Evolutionary conservation across 345 rosid genomes (phyloP).

Genomic region (Sonneratia caseolaris): DNA sequence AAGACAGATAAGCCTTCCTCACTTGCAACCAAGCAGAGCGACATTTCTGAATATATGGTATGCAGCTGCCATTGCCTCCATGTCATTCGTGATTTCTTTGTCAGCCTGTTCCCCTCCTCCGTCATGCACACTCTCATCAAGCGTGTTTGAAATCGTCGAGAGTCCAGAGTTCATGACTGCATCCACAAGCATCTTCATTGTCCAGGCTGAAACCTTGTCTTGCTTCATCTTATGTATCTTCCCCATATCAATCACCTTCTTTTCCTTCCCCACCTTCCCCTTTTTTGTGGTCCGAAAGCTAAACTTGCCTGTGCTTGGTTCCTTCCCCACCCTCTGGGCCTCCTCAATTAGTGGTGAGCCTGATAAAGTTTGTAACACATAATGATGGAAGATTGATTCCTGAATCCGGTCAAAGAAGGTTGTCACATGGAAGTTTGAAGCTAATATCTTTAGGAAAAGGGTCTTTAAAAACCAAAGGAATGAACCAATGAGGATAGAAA

Average conservation of each 20-base stretch:
- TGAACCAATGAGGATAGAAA: constrained; percentile 48
- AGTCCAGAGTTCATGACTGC: constrained; percentile 57
- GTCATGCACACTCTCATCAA: constrained; percentile 41
- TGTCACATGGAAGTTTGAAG: constrained; percentile 71
- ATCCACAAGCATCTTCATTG: constrained; percentile 76
- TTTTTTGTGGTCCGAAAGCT: constrained; percentile 42
- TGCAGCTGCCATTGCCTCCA: constrained; percentile 75
- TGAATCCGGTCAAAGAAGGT: constrained; percentile 85
- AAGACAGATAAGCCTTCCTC: constrained; percentile 15
- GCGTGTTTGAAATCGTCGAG: constrained; percentile 54
- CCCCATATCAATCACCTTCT: constrained; percentile 69
- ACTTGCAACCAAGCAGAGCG: constrained; percentile 34
- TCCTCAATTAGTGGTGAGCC: constrained; percentile 73
- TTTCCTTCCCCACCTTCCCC: constrained; percentile 32
- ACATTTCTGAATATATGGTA: constrained; percentile 54
- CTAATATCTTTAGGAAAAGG: constrained; percentile 58
- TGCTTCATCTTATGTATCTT: constrained; percentile 61
- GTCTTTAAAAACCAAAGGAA: constrained; percentile 65
- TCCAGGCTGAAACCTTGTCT: constrained; percentile 88
- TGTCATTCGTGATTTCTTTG: constrained; percentile 60
- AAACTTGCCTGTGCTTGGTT: constrained; percentile 35
- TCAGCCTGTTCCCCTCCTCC: constrained; percentile 27
- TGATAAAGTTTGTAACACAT: constrained; percentile 61
- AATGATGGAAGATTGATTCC: constrained; percentile 78
- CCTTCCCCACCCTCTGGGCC: constrained; percentile 41